These are phyloP conservation scores for Acorus calamus DNA, from an alignment of 106 monocot species.

Conservation along the genomic window DNA sequence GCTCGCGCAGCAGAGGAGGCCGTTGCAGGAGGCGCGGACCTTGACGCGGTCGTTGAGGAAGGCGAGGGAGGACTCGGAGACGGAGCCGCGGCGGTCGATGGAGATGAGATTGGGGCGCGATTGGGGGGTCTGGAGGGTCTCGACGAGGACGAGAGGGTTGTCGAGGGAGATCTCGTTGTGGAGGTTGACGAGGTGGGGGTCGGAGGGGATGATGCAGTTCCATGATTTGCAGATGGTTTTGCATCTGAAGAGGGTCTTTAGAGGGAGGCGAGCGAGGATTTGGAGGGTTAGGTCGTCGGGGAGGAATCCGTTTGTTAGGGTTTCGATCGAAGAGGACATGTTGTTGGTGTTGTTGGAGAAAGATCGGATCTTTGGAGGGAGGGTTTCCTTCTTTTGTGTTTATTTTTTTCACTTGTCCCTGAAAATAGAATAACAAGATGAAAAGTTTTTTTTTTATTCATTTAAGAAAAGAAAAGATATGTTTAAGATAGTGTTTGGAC, in stretches of 20 bases:
- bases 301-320: constrained; percentile 1
- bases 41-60: constrained; percentile 45
- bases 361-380: no score
- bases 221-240: constrained; percentile 43
- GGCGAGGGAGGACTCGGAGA: constrained; percentile 25
- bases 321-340: no score
- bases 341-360: no score
- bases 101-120: constrained; percentile 13
- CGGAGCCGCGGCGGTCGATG: constrained; percentile 9
- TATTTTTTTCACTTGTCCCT: no score
- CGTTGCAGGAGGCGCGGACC: constrained; percentile 49
- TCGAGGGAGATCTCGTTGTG: constrained; percentile 17
- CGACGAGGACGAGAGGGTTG: constrained; percentile 26
- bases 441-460: no score
- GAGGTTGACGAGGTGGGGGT: constrained; percentile 35
- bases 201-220: constrained; percentile 27
- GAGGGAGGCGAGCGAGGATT: constrained; percentile 29
- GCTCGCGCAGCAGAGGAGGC: constrained; percentile 52
- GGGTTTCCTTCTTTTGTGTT: no score
- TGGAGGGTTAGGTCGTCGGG: constrained; percentile 25
- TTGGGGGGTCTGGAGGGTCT: constrained; percentile 12
- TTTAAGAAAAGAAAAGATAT: no score
- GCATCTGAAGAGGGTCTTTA: constrained; percentile 34
- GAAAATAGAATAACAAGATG: no score
- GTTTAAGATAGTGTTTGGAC: no score